A percentile compares a stretch with the other conserved stretches of the same genome.
Evolutionary conservation across 2,329 filamentous ascomycete genomes (phyloP).

Genomic region (Cadophora gregata): DNA sequence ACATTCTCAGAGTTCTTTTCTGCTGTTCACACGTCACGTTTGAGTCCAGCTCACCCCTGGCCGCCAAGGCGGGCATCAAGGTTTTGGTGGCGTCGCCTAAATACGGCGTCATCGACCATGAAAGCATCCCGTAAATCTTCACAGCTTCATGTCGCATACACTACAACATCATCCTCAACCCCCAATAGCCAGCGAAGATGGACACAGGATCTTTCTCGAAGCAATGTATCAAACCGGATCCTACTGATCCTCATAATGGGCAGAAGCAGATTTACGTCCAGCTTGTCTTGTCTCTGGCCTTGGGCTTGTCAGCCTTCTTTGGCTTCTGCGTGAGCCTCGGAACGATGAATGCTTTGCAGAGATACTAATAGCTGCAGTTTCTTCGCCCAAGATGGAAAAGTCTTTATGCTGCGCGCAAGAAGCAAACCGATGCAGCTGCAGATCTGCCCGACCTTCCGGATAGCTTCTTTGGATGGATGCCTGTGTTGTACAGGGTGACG

Average conservation of each 20-base stretch:
- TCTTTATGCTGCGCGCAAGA: conserved; percentile 88
- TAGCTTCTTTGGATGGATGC: conserved; percentile 92
- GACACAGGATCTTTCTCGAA: conserved; percentile 22
- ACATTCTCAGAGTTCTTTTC: neutral
- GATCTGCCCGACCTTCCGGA: conserved; percentile 80
- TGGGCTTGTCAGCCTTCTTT: conserved; percentile 75
- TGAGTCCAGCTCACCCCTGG: neutral
- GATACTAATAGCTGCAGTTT: conserved; percentile 58
- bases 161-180: neutral
- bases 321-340: conserved; percentile 71
- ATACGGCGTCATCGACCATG: conserved; percentile 12
- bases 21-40: neutral
- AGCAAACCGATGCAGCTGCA: conserved; percentile 64
- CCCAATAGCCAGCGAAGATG: conserved; percentile 21
- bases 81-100: conserved; percentile 10
- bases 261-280: conserved; percentile 57
- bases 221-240: conserved; percentile 39
- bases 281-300: conserved; percentile 71
- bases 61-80: conserved; percentile 14
- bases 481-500: conserved; percentile 80
- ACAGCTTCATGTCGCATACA: neutral
- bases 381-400: conserved; percentile 90
- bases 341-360: neutral
- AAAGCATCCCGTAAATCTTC: neutral
- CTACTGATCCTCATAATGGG: conserved; percentile 38